phyloP scores from a whole-genome alignment of 2,329 filamentous ascomycete species.

The Pseudonectria foliicola region DNA sequence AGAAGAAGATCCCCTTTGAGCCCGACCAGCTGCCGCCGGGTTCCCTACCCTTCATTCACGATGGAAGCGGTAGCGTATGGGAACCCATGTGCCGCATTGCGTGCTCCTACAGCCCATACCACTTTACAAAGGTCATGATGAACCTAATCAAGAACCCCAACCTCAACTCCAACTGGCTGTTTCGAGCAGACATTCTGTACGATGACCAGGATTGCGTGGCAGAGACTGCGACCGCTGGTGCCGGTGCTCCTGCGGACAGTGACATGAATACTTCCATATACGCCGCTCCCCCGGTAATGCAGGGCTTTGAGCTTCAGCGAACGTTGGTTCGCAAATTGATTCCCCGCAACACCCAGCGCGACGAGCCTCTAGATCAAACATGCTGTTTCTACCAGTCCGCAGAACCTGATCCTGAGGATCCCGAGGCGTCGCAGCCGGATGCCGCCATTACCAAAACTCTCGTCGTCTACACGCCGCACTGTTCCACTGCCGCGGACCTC shows the following conservation, averaged over 20 bases:
- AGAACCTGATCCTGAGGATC: conserved; percentile 3
- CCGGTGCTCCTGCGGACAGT: conserved; percentile 4
- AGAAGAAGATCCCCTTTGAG: conserved; percentile 20
- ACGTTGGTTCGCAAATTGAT: conserved; percentile 71
- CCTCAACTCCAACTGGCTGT: conserved; percentile 69
- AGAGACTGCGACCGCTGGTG: background rate
- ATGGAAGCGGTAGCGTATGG: conserved; percentile 34
- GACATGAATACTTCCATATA: too few species aligned
- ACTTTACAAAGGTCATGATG: conserved; percentile 62
- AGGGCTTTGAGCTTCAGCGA: conserved; percentile 39
- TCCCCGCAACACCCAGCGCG: conserved; percentile 72
- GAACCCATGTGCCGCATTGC: conserved; percentile 45
- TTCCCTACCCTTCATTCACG: conserved; percentile 21
- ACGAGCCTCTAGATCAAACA: conserved; percentile 72
- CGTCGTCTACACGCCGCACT: conserved; percentile 74
- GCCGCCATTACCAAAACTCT: conserved; percentile 25
- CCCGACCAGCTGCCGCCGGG: conserved; percentile 22
- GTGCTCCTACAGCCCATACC: conserved; percentile 56
- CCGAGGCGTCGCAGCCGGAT: conserved; percentile 9
- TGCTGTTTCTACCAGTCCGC: conserved; percentile 59
- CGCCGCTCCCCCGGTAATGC: conserved; percentile 10
- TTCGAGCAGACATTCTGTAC: conserved; percentile 66
- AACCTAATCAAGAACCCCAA: conserved; percentile 76
- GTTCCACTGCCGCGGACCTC: conserved; percentile 50
- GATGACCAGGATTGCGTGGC: conserved; percentile 16